phyloP scores from a whole-genome alignment of 2,329 filamentous ascomycete genomes.

The Xylariomycetidae sp. region DNA sequence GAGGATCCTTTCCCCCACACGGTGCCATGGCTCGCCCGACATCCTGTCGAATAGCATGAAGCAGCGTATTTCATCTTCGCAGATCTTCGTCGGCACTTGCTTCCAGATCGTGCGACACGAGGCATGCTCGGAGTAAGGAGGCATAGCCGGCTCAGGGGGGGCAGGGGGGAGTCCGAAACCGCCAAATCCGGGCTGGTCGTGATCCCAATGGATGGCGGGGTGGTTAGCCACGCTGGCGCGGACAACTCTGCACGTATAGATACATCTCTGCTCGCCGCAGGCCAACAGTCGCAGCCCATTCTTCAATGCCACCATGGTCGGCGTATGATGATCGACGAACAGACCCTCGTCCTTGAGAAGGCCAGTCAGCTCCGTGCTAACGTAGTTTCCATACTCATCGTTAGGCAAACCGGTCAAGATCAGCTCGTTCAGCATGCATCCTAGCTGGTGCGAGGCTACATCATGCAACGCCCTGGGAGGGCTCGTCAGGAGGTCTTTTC shows the following conservation, averaged over 20 bases:
- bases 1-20: conserved; percentile 22
- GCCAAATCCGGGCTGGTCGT: conserved; percentile 17
- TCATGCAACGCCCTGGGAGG: conserved; percentile 44
- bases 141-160: conserved; percentile 35
- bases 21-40: conserved; percentile 24
- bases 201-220: conserved; percentile 23
- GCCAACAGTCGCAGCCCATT: conserved; percentile 34
- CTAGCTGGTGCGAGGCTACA: conserved; percentile 47
- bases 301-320: conserved; percentile 36
- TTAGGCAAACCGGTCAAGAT: conserved; percentile 46
- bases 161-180: conserved; percentile 32
- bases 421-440: conserved; percentile 47
- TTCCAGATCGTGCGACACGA: conserved; percentile 46
- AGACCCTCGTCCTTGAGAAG: conserved; percentile 49
- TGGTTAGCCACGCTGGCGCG: conserved; percentile 29
- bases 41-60: conserved; percentile 42
- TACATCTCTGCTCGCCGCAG: conserved; percentile 24
- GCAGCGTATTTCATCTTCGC: conserved; percentile 34
- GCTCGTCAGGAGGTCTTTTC: conserved; percentile 37
- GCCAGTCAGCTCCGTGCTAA: conserved; percentile 41
- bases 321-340: conserved; percentile 39
- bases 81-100: conserved; percentile 35
- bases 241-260: conserved; percentile 38
- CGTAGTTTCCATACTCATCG: conserved; percentile 42
- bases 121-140: conserved; percentile 33